Evolutionary conservation across 257 asterid species (phyloP).

Genomic region (Solanum clarkiae): DNA sequence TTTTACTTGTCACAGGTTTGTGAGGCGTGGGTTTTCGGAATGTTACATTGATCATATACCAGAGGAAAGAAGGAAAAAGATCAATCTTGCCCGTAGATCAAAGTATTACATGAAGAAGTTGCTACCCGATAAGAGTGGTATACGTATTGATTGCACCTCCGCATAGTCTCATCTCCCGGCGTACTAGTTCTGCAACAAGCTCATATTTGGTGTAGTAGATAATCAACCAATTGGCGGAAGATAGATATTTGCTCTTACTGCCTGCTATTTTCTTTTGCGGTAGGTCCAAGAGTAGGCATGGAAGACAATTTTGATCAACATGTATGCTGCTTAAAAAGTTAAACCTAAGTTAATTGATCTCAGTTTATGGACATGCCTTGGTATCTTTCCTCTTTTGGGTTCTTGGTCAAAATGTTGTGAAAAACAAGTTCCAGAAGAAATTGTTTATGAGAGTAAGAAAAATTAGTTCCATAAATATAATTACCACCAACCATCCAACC

Average conservation of each 20-base stretch:
- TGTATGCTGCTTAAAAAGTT: background rate
- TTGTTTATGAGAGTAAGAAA: background rate
- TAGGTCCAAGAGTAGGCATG: background rate
- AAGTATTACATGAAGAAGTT: slow-evolving; percentile 82
- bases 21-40: slow-evolving; percentile 85
- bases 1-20: slow-evolving; percentile 47
- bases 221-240: background rate
- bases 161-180: slow-evolving; percentile 5
- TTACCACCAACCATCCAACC: background rate
- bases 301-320: background rate
- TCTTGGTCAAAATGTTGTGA: background rate
- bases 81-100: slow-evolving; percentile 64
- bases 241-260: background rate
- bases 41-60: slow-evolving; percentile 69
- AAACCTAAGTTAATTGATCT: background rate
- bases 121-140: slow-evolving; percentile 66
- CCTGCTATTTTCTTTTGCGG: background rate
- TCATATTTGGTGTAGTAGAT: background rate
- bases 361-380: background rate
- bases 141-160: slow-evolving; percentile 35
- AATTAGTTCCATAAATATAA: background rate
- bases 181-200: background rate
- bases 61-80: slow-evolving; percentile 56
- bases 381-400: too few relatives aligned
- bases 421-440: background rate